Percentiles rank a stretch among this genome's conserved stretches.
These are phyloP conservation scores for Verticillium dahliae DNA, from an alignment of 2,329 filamentous ascomycete species.

Conservation along the genomic window DNA sequence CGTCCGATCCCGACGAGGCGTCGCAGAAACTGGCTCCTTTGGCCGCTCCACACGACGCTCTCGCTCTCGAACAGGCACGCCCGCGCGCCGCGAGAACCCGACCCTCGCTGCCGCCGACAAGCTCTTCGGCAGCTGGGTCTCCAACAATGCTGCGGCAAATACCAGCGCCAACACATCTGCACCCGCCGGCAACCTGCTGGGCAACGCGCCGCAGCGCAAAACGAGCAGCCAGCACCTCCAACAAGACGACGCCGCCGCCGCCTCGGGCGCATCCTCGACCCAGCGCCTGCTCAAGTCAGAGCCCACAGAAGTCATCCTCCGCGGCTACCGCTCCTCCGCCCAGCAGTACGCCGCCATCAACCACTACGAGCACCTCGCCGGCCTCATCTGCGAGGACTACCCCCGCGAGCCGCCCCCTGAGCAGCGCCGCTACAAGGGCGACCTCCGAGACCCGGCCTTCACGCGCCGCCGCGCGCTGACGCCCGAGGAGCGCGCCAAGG, in stretches of 20 bases:
- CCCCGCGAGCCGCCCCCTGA: constrained; percentile 72
- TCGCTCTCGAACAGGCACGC: constrained; percentile 54
- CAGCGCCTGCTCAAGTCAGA: constrained; percentile 28
- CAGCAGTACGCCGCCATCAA: constrained; percentile 82
- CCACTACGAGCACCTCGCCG: constrained; percentile 82
- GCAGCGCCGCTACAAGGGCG: constrained; percentile 63
- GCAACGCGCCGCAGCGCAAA: constrained; percentile 23
- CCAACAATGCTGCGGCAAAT: constrained; percentile 33
- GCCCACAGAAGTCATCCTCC: constrained; percentile 72
- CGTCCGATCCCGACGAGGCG: constrained; percentile 43
- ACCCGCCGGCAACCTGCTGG: constrained; percentile 14
- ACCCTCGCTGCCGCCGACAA: constrained; percentile 56
- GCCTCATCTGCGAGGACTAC: constrained; percentile 88
- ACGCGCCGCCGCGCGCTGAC: constrained; percentile 61
- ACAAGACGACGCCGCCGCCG: constrained; percentile 27
- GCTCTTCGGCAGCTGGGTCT: constrained; percentile 54
- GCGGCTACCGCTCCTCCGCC: constrained; percentile 63
- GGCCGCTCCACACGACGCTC: constrained; percentile 61
- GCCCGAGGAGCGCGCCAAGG: constrained; percentile 66
- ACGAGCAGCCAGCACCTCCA: constrained; percentile 19
- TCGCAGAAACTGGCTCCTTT: constrained; percentile 59
- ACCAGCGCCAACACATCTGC: constrained; percentile 17
- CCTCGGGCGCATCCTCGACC: constrained; percentile 13
- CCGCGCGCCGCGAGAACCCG: constrained; percentile 53
- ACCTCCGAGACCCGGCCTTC: constrained; percentile 66